Evolutionary conservation across 371 early-diverging fungal species (phyloP).

Genomic region (Mortierella polycephala): DNA sequence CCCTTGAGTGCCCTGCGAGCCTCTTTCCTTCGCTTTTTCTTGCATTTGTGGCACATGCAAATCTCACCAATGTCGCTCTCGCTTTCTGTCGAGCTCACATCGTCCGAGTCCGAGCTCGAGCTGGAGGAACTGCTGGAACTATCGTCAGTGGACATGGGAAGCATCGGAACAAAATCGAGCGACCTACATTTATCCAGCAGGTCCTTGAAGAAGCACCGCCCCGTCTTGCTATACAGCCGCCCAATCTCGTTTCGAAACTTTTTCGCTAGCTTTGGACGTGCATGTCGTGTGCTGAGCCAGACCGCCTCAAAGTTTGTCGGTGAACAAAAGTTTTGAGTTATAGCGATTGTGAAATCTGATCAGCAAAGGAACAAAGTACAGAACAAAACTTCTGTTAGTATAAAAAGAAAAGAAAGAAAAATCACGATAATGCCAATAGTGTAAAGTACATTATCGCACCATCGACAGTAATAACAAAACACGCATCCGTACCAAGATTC

Average conservation of each 20-base stretch:
- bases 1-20: conserved; percentile 20
- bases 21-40: conserved; percentile 60
- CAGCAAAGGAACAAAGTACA: neutral
- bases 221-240: conserved; percentile 51
- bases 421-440: neutral
- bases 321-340: conserved; percentile 88
- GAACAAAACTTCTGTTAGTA: neutral
- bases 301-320: conserved; percentile 79
- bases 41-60: conserved; percentile 73
- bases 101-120: conserved; percentile 31
- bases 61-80: conserved; percentile 70
- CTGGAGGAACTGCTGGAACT: conserved; percentile 50
- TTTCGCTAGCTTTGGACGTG: conserved; percentile 76
- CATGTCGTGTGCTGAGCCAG: conserved; percentile 73
- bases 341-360: conserved; percentile 81
- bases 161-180: conserved; percentile 66
- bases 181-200: conserved; percentile 60
- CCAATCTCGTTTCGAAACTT: conserved; percentile 62
- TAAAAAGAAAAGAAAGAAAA: neutral
- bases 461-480: neutral
- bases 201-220: conserved; percentile 56
- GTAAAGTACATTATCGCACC: conserved; percentile 4
- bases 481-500: conserved; percentile 68
- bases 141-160: conserved; percentile 64
- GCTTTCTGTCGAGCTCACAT: conserved; percentile 64